Evolutionary conservation across 306 rosid genomes (phyloP).

Genomic region (Pyrus bretschneideri): DNA sequence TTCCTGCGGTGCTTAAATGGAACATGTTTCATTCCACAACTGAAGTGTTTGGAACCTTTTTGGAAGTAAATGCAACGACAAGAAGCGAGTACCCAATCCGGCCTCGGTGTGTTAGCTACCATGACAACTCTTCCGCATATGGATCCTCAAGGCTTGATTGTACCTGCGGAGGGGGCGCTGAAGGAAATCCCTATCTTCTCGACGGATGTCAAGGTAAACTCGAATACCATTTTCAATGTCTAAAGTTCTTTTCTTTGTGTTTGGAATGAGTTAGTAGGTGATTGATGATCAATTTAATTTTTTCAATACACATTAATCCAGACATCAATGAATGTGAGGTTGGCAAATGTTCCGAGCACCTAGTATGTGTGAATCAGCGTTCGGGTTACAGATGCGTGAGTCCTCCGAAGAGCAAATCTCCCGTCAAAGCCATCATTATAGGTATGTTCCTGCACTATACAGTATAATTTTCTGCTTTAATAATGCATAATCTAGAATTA

Average conservation of each 20-base stretch:
- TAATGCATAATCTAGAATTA: neutral
- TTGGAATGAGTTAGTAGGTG: neutral
- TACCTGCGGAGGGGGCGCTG: neutral
- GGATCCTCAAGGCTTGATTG: neutral
- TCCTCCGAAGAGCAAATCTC: neutral
- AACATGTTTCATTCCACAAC: neutral
- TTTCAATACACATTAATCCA: neutral
- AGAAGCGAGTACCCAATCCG: fast-evolving
- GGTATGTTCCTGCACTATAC: neutral
- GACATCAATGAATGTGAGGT: neutral
- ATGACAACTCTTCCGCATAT: neutral
- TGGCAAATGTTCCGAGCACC: fast-evolving
- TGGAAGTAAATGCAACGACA: neutral
- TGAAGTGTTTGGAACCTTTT: neutral
- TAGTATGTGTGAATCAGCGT: neutral
- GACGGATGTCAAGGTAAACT: constrained; percentile 14
- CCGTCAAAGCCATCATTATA: neutral
- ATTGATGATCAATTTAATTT: neutral
- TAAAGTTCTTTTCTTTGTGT: neutral
- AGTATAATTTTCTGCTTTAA: neutral
- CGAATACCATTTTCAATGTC: neutral
- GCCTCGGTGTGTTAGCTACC: fast-evolving
- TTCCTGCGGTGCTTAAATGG: neutral
- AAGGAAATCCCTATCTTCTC: constrained; percentile 20
- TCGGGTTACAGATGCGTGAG: neutral